phyloP scores from a whole-genome alignment of 2,329 filamentous ascomycete species.

The Phyllosticta ampelicida region DNA sequence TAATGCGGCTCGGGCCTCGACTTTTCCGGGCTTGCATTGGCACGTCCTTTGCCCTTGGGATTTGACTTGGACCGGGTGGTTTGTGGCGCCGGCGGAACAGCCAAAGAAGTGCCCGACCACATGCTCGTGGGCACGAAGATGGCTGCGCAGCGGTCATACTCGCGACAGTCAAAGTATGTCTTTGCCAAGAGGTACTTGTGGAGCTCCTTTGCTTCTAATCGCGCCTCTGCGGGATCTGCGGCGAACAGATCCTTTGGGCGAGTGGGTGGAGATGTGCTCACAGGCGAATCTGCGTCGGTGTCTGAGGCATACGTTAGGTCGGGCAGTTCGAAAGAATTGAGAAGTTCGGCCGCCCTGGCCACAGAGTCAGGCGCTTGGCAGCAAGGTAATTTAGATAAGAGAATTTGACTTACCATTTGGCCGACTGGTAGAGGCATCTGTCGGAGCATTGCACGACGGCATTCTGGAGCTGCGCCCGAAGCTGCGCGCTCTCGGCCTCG shows the following conservation, averaged over 20 bases:
- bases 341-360: conserved; percentile 80
- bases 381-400: conserved; percentile 1
- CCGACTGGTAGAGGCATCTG: conserved; percentile 86
- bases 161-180: conserved; percentile 87
- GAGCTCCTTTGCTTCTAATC: conserved; percentile 67
- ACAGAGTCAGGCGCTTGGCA: conserved; percentile 12
- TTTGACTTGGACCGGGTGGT: conserved; percentile 23
- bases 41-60: conserved; percentile 51
- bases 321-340: conserved; percentile 61
- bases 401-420: conserved; percentile 64
- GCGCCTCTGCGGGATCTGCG: conserved; percentile 63
- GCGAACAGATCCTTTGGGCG: conserved; percentile 13
- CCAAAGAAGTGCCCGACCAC: conserved; percentile 52
- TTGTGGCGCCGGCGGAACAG: conserved; percentile 14
- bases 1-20: conserved; percentile 19
- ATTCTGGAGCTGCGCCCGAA: conserved; percentile 67
- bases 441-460: conserved; percentile 88
- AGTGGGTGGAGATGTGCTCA: conserved; percentile 43
- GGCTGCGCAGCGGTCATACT: conserved; percentile 86
- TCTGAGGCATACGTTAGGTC: conserved; percentile 45
- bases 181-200: conserved; percentile 84
- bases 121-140: conserved; percentile 77
- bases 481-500: conserved; percentile 40
- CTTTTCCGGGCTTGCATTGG: conserved; percentile 24
- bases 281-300: conserved; percentile 48